These are phyloP conservation scores for Leucaena leucocephala DNA, from an alignment of 306 rosid species.

Conservation along the genomic window DNA sequence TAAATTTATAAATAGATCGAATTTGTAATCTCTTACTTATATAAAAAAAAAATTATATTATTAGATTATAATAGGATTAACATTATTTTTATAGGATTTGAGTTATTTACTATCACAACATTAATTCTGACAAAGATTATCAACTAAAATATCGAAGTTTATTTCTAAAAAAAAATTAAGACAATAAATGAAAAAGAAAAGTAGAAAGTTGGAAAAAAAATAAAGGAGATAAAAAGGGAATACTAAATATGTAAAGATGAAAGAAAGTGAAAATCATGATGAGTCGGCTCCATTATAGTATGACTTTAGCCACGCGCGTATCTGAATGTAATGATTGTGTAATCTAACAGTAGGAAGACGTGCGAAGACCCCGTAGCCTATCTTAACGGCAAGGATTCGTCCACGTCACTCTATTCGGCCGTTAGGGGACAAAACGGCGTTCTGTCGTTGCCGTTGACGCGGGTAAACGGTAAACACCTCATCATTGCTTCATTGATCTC, in stretches of 20 bases:
- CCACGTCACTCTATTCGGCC: not conserved
- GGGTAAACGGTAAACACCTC: conserved; percentile 28
- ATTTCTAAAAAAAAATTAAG: not conserved
- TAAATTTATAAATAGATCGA: too few relatives aligned
- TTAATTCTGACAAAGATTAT: not conserved
- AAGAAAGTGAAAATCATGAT: not conserved
- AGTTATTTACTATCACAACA: not conserved
- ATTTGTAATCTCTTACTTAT: too few relatives aligned
- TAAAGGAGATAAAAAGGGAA: too few relatives aligned
- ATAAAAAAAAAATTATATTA: too few relatives aligned
- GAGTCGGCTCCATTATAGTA: not conserved
- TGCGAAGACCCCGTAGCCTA: conserved; percentile 22
- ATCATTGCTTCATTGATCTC: conserved; percentile 29
- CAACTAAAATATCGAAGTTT: too few relatives aligned
- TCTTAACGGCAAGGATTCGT: not conserved
- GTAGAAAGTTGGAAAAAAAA: not conserved
- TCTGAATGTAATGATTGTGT: conserved; percentile 52
- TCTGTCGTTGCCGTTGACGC: conserved; percentile 39
- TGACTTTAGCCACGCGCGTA: conserved; percentile 54
- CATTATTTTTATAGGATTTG: not conserved
- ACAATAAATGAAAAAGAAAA: too few relatives aligned
- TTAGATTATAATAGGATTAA: too few relatives aligned
- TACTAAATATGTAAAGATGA: not conserved
- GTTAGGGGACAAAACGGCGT: conserved; percentile 65
- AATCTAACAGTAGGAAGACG: conserved; percentile 43